phyloP scores from a whole-genome alignment of 345 rosid genomes.

The Hirschfeldia incana region DNA sequence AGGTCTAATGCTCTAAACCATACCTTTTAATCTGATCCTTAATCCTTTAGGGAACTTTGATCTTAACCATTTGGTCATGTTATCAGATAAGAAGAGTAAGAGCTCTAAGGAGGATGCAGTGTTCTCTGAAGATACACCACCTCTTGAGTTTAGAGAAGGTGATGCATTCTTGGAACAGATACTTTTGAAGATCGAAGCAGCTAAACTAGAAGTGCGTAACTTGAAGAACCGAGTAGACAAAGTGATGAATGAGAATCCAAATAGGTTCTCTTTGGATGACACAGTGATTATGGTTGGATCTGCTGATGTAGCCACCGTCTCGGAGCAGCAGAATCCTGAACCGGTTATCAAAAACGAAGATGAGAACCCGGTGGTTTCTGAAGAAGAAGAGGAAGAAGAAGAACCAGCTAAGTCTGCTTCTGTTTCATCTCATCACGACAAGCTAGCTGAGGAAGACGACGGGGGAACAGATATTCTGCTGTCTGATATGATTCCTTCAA shows the following conservation, averaged over 20 bases:
- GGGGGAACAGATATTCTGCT: slow-evolving; percentile 34
- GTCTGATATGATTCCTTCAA: slow-evolving; percentile 47
- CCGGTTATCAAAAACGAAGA: slow-evolving; percentile 46
- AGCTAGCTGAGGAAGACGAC: slow-evolving; percentile 29
- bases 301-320: slow-evolving; percentile 40
- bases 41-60: not conserved
- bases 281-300: slow-evolving; percentile 44
- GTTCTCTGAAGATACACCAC: slow-evolving; percentile 45
- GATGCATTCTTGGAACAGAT: slow-evolving; percentile 55
- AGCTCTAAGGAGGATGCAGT: slow-evolving; percentile 42
- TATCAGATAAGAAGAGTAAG: slow-evolving; percentile 44
- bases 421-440: slow-evolving; percentile 36
- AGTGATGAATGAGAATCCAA: slow-evolving; percentile 59
- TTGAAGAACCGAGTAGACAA: slow-evolving; percentile 64
- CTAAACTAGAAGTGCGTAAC: slow-evolving; percentile 45
- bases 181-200: slow-evolving; percentile 61
- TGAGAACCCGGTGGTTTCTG: slow-evolving; percentile 37
- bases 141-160: slow-evolving; percentile 47
- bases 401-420: slow-evolving; percentile 40
- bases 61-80: not conserved
- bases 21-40: not conserved
- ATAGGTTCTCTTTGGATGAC: slow-evolving; percentile 53
- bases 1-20: slow-evolving; percentile 21
- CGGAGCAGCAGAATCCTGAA: slow-evolving; percentile 43
- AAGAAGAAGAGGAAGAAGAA: slow-evolving; percentile 34